A percentile compares a stretch with the other conserved stretches of the same genome.
These are phyloP conservation scores for Ustilago cynodontis DNA, from an alignment of 1,284 basidiomycete genomes.

Conservation along the genomic window DNA sequence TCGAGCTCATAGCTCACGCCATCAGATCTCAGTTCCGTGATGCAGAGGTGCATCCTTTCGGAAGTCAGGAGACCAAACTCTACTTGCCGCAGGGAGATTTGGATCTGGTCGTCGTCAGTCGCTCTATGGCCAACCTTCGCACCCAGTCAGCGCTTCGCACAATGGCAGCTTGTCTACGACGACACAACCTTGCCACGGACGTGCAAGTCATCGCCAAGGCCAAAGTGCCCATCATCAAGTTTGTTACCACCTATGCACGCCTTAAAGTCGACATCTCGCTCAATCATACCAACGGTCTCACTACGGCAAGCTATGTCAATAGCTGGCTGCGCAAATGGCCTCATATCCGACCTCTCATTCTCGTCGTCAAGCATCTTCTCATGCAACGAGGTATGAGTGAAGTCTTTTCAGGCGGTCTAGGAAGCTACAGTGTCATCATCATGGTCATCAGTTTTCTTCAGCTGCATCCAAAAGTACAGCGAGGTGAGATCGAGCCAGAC, in stretches of 20 bases:
- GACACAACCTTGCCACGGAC: conserved; percentile 73
- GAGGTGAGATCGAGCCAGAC: conserved; percentile 86
- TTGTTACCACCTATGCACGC: conserved; percentile 78
- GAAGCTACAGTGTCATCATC: conserved; percentile 94
- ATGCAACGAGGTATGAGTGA: conserved; percentile 94
- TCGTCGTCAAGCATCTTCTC: conserved; percentile 91
- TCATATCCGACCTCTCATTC: conserved; percentile 76
- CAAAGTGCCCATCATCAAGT: conserved; percentile 94
- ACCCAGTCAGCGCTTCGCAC: conserved; percentile 70
- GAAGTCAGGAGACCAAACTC: conserved; percentile 91
- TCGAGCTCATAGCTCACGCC: conserved; percentile 79
- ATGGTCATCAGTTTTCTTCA: conserved; percentile 93
- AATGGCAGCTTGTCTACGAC: conserved; percentile 71
- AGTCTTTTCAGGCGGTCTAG: conserved; percentile 93
- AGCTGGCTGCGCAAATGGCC: conserved; percentile 81
- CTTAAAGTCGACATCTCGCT: conserved; percentile 69
- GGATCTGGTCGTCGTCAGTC: conserved; percentile 74
- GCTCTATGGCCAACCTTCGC: conserved; percentile 68
- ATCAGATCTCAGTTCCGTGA: conserved; percentile 80
- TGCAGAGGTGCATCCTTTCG: conserved; percentile 87
- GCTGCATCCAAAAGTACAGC: conserved; percentile 93
- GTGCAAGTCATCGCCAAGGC: conserved; percentile 90
- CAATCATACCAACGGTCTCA: conserved; percentile 78
- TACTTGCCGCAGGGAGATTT: conserved; percentile 87
- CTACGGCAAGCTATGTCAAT: conserved; percentile 84